Evolutionary conservation across 225 moss, liverwort and hornwort species (phyloP).

Genomic region (Neckera pumila): DNA sequence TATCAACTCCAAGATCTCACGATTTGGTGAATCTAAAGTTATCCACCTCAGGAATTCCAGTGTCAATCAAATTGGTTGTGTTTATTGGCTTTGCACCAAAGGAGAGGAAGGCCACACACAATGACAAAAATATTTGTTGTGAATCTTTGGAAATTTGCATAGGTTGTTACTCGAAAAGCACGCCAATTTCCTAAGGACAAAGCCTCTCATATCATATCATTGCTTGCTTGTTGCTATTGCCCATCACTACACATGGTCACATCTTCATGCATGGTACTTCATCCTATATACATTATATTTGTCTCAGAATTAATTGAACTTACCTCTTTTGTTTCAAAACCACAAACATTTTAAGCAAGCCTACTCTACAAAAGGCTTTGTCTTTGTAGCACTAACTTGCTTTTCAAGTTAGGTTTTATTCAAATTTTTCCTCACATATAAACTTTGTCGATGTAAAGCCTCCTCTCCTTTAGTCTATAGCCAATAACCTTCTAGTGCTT

Average conservation of each 20-base stretch:
- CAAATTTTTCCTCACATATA: too few species aligned
- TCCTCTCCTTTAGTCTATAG: not conserved
- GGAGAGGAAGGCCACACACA: not conserved
- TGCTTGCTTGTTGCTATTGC: not conserved
- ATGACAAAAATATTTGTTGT: not conserved
- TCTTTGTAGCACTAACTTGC: not conserved
- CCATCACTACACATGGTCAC: not conserved
- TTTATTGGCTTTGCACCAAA: not conserved
- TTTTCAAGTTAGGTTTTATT: not conserved
- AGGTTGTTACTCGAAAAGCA: not conserved
- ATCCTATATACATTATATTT: not conserved
- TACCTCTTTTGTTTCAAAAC: not conserved
- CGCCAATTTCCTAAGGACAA: not conserved
- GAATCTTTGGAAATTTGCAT: not conserved
- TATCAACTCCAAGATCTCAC: not conserved
- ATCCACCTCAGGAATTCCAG: not conserved
- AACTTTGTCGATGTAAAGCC: not conserved
- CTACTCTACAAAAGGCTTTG: too few species aligned
- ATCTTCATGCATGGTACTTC: not conserved
- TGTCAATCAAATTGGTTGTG: not conserved
- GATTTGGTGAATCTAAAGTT: not conserved
- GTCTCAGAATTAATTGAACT: rapidly evolving
- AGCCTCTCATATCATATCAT: not conserved
- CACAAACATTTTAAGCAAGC: not conserved
- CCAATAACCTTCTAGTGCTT: not conserved